phyloP scores from a whole-genome alignment of 1,284 basidiomycete genomes.

The Cerioporus squamosus region DNA sequence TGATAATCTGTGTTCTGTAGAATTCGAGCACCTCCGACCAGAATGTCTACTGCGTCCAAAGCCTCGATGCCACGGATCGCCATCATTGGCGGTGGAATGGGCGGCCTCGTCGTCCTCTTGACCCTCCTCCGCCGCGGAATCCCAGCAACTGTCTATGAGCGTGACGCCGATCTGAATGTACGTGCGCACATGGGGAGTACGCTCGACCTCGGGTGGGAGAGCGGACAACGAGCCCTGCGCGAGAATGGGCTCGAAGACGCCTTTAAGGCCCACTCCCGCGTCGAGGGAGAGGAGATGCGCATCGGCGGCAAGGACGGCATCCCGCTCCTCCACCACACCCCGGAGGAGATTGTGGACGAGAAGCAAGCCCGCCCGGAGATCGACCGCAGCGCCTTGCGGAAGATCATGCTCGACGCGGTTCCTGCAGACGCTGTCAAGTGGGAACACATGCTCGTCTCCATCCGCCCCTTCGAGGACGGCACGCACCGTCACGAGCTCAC shows the following conservation, averaged over 20 bases:
- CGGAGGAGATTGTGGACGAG: not conserved
- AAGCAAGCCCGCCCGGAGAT: conserved; percentile 14
- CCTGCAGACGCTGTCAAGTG: conserved; percentile 13
- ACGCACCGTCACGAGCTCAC: conserved; percentile 10
- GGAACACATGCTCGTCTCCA: conserved; percentile 6
- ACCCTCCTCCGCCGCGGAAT: conserved; percentile 17
- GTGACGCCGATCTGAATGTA: conserved; percentile 2
- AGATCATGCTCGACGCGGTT: conserved; percentile 15
- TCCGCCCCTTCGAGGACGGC: conserved; percentile 1
- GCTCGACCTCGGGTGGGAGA: conserved; percentile 19
- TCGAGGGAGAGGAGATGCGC: conserved; percentile 12
- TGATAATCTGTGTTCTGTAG: too few species aligned
- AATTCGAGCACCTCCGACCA: not conserved
- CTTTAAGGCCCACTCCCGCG: conserved; percentile 6
- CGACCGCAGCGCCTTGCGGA: conserved; percentile 15
- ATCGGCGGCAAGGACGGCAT: conserved; percentile 5
- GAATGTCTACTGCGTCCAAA: not conserved
- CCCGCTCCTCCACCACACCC: not conserved
- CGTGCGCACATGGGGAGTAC: conserved; percentile 19
- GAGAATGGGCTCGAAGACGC: conserved; percentile 18
- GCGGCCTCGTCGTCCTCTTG: conserved; percentile 13
- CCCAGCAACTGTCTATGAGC: conserved; percentile 22
- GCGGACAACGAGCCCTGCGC: conserved; percentile 19
- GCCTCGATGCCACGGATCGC: conserved; percentile 11
- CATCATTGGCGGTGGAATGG: conserved; percentile 22